phyloP scores from a whole-genome alignment of 2,329 filamentous ascomycete genomes.

The Hypoxylon sp. region DNA sequence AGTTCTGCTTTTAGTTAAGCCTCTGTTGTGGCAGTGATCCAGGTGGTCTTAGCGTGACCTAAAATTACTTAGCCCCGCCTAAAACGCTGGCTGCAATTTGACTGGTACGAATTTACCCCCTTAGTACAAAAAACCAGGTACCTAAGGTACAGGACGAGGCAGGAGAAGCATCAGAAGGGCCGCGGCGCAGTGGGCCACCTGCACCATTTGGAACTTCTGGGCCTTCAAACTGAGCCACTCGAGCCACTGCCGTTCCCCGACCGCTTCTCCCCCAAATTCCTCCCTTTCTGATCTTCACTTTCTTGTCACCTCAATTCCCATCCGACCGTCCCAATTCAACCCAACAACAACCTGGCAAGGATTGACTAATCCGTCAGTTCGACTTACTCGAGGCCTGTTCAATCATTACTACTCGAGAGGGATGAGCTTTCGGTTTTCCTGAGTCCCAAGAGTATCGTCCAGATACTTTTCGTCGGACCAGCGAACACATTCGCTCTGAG shows the following conservation, averaged over 20 bases:
- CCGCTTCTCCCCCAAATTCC: slow-evolving; percentile 44
- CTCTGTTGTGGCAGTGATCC: slow-evolving; percentile 28
- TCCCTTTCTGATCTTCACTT: slow-evolving; percentile 45
- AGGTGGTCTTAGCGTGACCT: slow-evolving; percentile 24
- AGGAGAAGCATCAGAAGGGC: slow-evolving; percentile 5
- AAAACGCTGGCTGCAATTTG: slow-evolving; percentile 33
- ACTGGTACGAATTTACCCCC: slow-evolving; percentile 17
- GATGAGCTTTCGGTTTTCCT: slow-evolving; percentile 41
- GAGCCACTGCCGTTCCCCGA: slow-evolving; percentile 40
- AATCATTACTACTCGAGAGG: slow-evolving; percentile 37
- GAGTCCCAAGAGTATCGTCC: slow-evolving; percentile 41
- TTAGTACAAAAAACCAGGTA: not conserved
- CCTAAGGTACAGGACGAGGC: not conserved
- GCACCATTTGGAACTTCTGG: not conserved
- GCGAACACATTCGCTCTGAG: slow-evolving; percentile 15
- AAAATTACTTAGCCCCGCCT: slow-evolving; percentile 34
- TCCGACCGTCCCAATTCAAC: slow-evolving; percentile 24
- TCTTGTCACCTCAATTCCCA: slow-evolving; percentile 39
- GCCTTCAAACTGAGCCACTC: slow-evolving; percentile 13
- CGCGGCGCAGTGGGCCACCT: slow-evolving; percentile 22
- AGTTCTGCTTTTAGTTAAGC: slow-evolving; percentile 27
- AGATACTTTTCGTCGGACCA: slow-evolving; percentile 42
- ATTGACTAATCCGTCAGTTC: slow-evolving; percentile 40
- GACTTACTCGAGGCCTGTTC: slow-evolving; percentile 35
- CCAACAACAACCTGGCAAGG: slow-evolving; percentile 39